These are phyloP conservation scores for Ceratocystis huliohia DNA, from an alignment of 2,329 filamentous ascomycete species.

Conservation along the genomic window DNA sequence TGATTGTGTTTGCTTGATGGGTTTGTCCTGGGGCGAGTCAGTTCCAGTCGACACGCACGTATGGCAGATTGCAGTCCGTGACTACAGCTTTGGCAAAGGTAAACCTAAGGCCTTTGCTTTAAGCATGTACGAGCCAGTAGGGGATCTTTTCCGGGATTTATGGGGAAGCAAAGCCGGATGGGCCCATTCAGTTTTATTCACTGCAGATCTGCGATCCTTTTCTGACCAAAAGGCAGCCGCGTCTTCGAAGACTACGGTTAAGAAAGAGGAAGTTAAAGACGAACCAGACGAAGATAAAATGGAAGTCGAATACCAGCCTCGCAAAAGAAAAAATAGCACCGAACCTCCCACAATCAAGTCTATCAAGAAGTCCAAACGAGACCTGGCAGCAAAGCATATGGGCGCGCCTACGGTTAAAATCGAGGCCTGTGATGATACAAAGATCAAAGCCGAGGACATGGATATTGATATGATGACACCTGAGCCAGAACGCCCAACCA, in stretches of 20 bases:
- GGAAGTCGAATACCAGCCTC: constrained; percentile 26
- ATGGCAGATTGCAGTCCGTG: constrained; percentile 93
- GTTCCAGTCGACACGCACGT: constrained; percentile 97
- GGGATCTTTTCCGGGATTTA: constrained; percentile 72
- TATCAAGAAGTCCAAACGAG: constrained; percentile 10
- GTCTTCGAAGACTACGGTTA: constrained; percentile 21
- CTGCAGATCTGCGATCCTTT: constrained; percentile 78
- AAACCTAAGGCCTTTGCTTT: constrained; percentile 81
- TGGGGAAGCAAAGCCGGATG: constrained; percentile 94
- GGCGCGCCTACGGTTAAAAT: constrained; percentile 9
- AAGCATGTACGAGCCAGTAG: constrained; percentile 76
- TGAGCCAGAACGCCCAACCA: constrained; percentile 17
- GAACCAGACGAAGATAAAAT: constrained; percentile 22
- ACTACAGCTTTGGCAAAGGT: constrained; percentile 83
- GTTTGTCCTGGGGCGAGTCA: constrained; percentile 85
- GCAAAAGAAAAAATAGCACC: constrained; percentile 18
- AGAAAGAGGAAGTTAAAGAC: constrained; percentile 23
- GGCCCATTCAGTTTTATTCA: constrained; percentile 95
- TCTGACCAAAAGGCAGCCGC: constrained; percentile 42
- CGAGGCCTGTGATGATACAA: constrained; percentile 9
- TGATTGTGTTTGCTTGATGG: constrained; percentile 94
- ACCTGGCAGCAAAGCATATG: constrained; percentile 3
- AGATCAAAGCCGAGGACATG: constrained; percentile 18
- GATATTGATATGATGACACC: constrained; percentile 17
- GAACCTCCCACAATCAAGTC: background rate